phyloP scores from a whole-genome alignment of 345 rosid species.

The Citrus inodora region DNA sequence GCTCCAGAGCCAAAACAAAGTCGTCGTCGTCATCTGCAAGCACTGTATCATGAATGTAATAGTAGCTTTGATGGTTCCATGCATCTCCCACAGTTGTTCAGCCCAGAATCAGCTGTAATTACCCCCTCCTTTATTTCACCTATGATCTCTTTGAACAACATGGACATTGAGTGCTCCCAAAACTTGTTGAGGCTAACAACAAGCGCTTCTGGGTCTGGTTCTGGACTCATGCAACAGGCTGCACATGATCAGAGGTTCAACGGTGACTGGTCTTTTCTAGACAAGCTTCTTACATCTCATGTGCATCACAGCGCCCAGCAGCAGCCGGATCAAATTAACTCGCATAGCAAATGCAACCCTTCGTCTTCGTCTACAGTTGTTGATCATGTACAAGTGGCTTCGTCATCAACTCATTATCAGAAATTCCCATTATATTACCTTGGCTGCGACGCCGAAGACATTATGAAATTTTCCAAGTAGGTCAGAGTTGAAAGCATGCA shows the following conservation, averaged over 20 bases:
- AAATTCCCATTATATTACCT: constrained; percentile 67
- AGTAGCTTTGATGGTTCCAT: constrained; percentile 40
- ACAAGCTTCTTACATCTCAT: constrained; percentile 74
- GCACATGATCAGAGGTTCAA: constrained; percentile 27
- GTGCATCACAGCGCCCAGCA: constrained; percentile 17
- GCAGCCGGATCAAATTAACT: neutral
- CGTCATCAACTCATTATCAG: constrained; percentile 12
- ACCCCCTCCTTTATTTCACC: constrained; percentile 28
- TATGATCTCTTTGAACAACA: constrained; percentile 31
- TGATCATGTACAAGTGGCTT: no score
- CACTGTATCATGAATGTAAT: constrained; percentile 21
- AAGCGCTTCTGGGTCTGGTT: neutral
- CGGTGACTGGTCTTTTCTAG: constrained; percentile 83
- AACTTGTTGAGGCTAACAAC: constrained; percentile 66
- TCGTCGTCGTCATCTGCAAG: constrained; percentile 16
- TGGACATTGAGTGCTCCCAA: constrained; percentile 58
- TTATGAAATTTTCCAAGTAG: constrained; percentile 54
- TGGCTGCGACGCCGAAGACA: constrained; percentile 41
- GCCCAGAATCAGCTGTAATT: constrained; percentile 53
- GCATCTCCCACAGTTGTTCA: constrained; percentile 81
- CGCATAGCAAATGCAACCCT: constrained; percentile 24
- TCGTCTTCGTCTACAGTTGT: constrained; percentile 16
- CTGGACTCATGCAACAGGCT: constrained; percentile 24
- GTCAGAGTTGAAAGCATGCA: constrained; percentile 1
- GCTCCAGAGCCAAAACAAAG: constrained; percentile 25